These are phyloP conservation scores for Suaeda aralocaspica DNA, from an alignment of 148 eudicot species.

Conservation along the genomic window DNA sequence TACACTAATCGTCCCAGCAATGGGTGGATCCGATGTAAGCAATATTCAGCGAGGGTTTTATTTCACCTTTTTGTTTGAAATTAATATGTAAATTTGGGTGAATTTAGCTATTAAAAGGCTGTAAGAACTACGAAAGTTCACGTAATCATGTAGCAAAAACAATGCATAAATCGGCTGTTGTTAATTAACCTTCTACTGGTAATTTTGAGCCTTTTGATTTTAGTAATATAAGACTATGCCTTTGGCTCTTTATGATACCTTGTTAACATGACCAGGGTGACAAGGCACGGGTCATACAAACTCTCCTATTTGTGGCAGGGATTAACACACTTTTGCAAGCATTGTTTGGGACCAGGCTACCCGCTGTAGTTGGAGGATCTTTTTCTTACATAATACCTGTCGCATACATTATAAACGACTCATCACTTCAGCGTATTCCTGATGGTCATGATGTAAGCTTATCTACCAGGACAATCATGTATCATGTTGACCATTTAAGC, in stretches of 20 bases:
- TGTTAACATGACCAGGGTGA: conserved; percentile 63
- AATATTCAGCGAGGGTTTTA: neutral
- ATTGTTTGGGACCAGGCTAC: conserved; percentile 93
- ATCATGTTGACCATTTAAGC: neutral
- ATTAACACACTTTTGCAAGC: conserved; percentile 95
- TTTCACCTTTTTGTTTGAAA: neutral
- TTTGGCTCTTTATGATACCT: conserved; percentile 17
- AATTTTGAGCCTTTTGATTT: neutral
- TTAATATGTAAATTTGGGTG: neutral
- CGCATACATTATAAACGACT: conserved; percentile 79
- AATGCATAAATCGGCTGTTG: too few species aligned
- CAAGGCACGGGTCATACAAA: conserved; percentile 94
- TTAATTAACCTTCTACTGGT: neutral
- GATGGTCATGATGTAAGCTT: conserved; percentile 72
- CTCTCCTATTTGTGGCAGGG: conserved; percentile 89
- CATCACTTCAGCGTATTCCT: conserved; percentile 63
- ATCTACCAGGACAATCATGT: neutral
- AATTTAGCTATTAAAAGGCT: too few species aligned
- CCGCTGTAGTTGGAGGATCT: conserved; percentile 96
- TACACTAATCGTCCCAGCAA: conserved; percentile 67
- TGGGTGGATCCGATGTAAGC: conserved; percentile 97
- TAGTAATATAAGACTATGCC: neutral
- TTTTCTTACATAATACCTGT: conserved; percentile 80
- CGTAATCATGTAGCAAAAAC: neutral
- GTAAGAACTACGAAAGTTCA: too few species aligned